Percentiles rank a stretch among this genome's conserved stretches.
Conservation (phyloP, 768 basidiomycete species). For the Tylopilus plumbeoviolaceoides region DNA sequence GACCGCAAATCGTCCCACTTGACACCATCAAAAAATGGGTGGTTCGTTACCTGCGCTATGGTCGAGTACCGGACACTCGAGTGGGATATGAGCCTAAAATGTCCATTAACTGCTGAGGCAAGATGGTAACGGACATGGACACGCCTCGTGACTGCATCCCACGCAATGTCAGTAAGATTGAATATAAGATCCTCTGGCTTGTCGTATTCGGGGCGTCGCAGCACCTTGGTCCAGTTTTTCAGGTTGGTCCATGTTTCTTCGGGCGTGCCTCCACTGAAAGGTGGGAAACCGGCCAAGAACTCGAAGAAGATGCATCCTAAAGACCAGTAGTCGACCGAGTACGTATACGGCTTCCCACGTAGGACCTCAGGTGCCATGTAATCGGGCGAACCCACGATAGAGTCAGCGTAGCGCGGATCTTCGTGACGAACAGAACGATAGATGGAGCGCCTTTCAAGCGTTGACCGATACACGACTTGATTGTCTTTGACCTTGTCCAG, state of each 20-base stretch:
- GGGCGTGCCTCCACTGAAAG: slow-evolving; percentile 91
- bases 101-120: neutral
- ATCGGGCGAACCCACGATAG: slow-evolving; percentile 96
- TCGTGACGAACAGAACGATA: slow-evolving; percentile 89
- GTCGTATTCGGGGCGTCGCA: slow-evolving; percentile 92
- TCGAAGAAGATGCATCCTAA: slow-evolving; percentile 98
- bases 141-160: slow-evolving; percentile 89
- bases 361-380: slow-evolving; percentile 98
- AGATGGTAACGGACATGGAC: slow-evolving; percentile 12
- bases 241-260: slow-evolving; percentile 99
- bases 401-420: slow-evolving; percentile 93
- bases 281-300: slow-evolving; percentile 94
- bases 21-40: slow-evolving; percentile 78
- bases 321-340: slow-evolving; percentile 97
- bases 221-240: slow-evolving; percentile 94
- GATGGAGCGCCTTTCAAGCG: slow-evolving; percentile 89
- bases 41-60: slow-evolving; percentile 63
- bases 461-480: slow-evolving; percentile 84
- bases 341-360: slow-evolving; percentile 91
- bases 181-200: slow-evolving; percentile 95
- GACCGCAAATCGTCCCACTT: slow-evolving; percentile 79
- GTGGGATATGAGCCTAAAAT: slow-evolving; percentile 76
- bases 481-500: slow-evolving; percentile 97
- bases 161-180: slow-evolving; percentile 89
- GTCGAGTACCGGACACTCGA: slow-evolving; percentile 75